phyloP scores from a whole-genome alignment of 2,329 filamentous ascomycete species.

The Beauveria caledonica region DNA sequence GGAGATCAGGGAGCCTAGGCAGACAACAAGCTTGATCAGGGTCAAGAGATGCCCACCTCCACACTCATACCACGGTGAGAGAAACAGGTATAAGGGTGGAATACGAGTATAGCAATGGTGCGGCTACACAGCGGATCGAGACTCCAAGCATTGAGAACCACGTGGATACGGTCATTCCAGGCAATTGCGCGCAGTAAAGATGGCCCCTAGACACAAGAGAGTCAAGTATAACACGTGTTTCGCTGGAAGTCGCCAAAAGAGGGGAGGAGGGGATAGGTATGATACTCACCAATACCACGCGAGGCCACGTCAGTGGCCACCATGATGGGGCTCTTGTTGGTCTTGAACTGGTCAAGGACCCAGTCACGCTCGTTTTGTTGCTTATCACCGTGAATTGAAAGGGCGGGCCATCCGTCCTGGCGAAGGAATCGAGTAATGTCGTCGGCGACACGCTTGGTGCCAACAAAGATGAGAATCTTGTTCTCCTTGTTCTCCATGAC shows the following conservation, averaged over 20 bases:
- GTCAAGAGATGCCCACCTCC: slow-evolving; percentile 72
- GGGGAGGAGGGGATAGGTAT: slow-evolving; percentile 36
- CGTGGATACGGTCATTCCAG: slow-evolving; percentile 77
- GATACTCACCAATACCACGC: slow-evolving; percentile 99
- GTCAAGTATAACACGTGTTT: slow-evolving; percentile 67
- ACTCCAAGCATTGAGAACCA: slow-evolving; percentile 73
- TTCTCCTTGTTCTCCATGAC: slow-evolving; percentile 95
- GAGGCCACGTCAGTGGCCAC: slow-evolving; percentile 99
- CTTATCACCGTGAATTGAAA: slow-evolving; percentile 98
- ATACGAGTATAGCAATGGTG: slow-evolving; percentile 57
- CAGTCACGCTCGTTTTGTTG: slow-evolving; percentile 99
- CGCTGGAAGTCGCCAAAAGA: slow-evolving; percentile 49
- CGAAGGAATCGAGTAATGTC: slow-evolving; percentile 96
- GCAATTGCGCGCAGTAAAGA: slow-evolving; percentile 86
- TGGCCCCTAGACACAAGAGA: slow-evolving; percentile 77
- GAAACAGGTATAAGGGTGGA: slow-evolving; percentile 63
- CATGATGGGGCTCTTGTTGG: slow-evolving; percentile 99
- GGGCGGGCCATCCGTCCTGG: slow-evolving; percentile 94
- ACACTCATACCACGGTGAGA: slow-evolving; percentile 60
- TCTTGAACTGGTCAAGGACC: slow-evolving; percentile 99
- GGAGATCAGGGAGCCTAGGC: slow-evolving; percentile 47
- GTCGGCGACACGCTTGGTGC: slow-evolving; percentile 90
- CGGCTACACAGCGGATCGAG: slow-evolving; percentile 74
- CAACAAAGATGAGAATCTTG: slow-evolving; percentile 93
- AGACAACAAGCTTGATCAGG: slow-evolving; percentile 55